Base-by-base conservation (phyloP, 1,284 basidiomycete species). In the Spongispora temasekensis region DNA sequence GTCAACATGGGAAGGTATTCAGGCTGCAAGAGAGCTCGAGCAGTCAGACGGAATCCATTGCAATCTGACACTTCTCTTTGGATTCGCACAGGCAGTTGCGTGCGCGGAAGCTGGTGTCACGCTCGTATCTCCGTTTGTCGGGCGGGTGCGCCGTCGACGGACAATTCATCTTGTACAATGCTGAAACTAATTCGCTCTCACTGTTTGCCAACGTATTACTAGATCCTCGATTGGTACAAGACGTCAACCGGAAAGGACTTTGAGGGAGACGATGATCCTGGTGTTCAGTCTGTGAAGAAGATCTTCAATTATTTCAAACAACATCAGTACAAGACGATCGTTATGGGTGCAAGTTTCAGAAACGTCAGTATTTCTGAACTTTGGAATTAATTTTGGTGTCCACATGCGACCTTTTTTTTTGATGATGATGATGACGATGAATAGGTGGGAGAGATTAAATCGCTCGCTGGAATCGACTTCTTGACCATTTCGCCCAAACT, bases 251-350 rank as follows among this genome's bases (percentile, higher is more conserved):
- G 93, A 62, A 87, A 90, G 81, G 83, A 81, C 71, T 97, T 94
- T 80, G 84, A 89, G 64, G 93, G 92, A 61, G 91, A 93, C 61
- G 86, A 89, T 54, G 97, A 99, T 82, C 97, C 97, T 13, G 97
- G 97, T 85, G 97, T 99, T 67, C 81, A 90, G 75, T 96, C 94
- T 27, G 97, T 98, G 63, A 89, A 93, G 84, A 90, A 87, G 77
- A 97, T 98, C 82, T 98, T 91, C 89, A 93, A 94, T 84, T 98
- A 98, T 85, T 98, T 98, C 89, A 98, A 98, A 84, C 94, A 97
- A 78, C 89, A 98, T 81, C 85, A 85, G 64, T 98, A 98, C 87
- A 94, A 95, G 74, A 99, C 97, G 66, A 98, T 98, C 75, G 94
- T 99, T 76, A 99, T 99, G 97, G 97, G 96, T 76, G 96, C 97